Base-by-base conservation (phyloP, 2,329 filamentous ascomycete species). In the Geosmithia flava region DNA sequence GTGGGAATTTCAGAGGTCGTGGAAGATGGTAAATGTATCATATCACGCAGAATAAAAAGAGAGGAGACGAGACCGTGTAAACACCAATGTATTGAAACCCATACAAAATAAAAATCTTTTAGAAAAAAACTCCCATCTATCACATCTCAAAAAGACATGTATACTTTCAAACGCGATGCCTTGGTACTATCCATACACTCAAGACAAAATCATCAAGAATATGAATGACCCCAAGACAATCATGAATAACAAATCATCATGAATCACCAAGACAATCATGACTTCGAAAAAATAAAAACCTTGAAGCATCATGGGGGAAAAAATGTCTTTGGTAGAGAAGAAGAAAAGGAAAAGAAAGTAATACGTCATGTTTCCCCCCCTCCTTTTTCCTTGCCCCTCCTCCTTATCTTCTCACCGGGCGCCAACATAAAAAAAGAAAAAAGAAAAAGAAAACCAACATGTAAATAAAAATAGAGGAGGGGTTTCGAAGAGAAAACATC, bases 1-100 rank as follows among this genome's bases (percentile, higher is more conserved):
- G 44, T 29, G 56, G 57, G 19, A 58, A 58, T 0, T 58, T 53
- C 37, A 52, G 59, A 40, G 59, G 61, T 6, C 57, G 59, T 44
- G 62, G 64, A 16, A 45, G 44, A 23, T 45, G 44, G 44, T 45
- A 27, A 19, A 44, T 6, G 13, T 19, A 44, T 6, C 8, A 16
- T 19, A 19, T 19, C 37, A 40, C 19, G 33, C 13, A 42, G 16
- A 19, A 42, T 19, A 20, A 16, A 42, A 40, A 11, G 37, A 17
- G 4, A 40, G 13, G 5, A 40, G 15, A 40, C 33, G 13, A 17
- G 37, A 40, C 3, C 37, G n/a, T 5, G 37, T 40, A 40, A 17
- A 15, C 13, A 40, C 37, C 13, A 40, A 17, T 15, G 15, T 40
- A 40, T 40, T 17, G 37, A 40, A 39, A 17, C 13, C 13, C 17